Evolutionary conservation across 139 green algal species (phyloP), one percentile per base, ranked within the genome.

Genomic region (Chlorella sorokiniana): DNA sequence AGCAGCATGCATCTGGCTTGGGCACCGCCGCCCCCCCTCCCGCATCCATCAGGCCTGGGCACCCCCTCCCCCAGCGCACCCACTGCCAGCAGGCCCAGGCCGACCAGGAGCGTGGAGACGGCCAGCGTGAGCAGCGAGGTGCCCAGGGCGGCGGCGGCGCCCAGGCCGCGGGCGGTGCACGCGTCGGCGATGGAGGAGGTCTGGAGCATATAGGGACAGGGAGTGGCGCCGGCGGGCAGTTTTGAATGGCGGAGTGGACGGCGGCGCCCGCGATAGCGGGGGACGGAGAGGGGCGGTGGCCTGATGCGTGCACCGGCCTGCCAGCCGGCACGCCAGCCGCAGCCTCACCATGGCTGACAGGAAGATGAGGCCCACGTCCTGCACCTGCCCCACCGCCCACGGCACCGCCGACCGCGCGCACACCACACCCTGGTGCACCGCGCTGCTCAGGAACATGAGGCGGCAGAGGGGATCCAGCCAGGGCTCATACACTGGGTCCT

Each of bases 311-410:
- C n/a, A n/a, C n/a, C n/a, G n/a, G n/a, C n/a, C n/a, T n/a, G n/a
- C n/a, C n/a, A n/a, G n/a, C n/a, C n/a, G n/a, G n/a, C n/a, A n/a
- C n/a, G n/a, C n/a, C n/a, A n/a, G n/a, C n/a, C n/a, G n/a, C n/a
- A n/a, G n/a, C n/a, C n/a, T n/a, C n/a, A 90, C 90, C 90, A 96
- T 95, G 29, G 87, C 75, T 4, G 82, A 91, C 75, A 96, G 83
- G 71, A 96, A 94, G 48, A 96, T 96, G 44, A 96, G 85, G 9
- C 92, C 92, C 38, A 86, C 78, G 67, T 86, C 83, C 63, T 87
- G 81, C 51, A 88, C 84, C 86, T 96, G 90, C 0, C 91, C 93
- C 10, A 96, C 84, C 0, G 91, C 93, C 76, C 92, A 94, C 0
- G 92, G 90, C 81, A 95, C 81, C 1, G 62, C 85, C 69, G 76